These are phyloP conservation scores for Aspergillus tamarii DNA, from an alignment of 2,329 filamentous ascomycete species.

Conservation along the genomic window DNA sequence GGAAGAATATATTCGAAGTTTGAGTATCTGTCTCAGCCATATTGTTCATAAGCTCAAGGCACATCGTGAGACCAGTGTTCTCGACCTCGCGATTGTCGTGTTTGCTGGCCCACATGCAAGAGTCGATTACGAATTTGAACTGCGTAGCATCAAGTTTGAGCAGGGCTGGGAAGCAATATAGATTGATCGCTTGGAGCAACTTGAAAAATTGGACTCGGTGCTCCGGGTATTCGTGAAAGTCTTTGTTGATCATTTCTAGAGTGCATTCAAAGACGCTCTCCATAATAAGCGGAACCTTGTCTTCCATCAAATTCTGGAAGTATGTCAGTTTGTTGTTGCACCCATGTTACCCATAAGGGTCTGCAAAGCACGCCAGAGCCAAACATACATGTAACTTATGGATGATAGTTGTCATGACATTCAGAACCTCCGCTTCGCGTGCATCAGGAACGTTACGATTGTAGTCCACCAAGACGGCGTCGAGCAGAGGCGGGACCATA, in stretches of 20 bases:
- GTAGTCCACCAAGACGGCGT: constrained; percentile 93
- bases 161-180: constrained; percentile 94
- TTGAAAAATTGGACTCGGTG: constrained; percentile 99
- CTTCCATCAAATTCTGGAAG: constrained; percentile 85
- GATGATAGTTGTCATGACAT: constrained; percentile 97
- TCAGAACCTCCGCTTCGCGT: constrained; percentile 92
- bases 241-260: constrained; percentile 99
- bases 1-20: constrained; percentile 95
- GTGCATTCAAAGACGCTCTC: constrained; percentile 99
- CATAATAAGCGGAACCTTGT: constrained; percentile 96
- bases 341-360: not conserved
- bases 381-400: constrained; percentile 88
- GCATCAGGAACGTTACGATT: constrained; percentile 95
- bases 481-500: constrained; percentile 93
- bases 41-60: constrained; percentile 94
- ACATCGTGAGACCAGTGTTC: constrained; percentile 96
- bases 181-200: constrained; percentile 89
- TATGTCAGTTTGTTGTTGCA: constrained; percentile 32
- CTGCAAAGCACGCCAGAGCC: constrained; percentile 17
- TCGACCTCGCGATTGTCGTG: constrained; percentile 99
- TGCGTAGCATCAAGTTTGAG: constrained; percentile 93
- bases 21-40: constrained; percentile 87
- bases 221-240: constrained; percentile 98
- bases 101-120: constrained; percentile 99
- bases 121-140: constrained; percentile 99